Conservation (phyloP, 371 early-diverging fungal species). For the Mortierella sp. region DNA sequence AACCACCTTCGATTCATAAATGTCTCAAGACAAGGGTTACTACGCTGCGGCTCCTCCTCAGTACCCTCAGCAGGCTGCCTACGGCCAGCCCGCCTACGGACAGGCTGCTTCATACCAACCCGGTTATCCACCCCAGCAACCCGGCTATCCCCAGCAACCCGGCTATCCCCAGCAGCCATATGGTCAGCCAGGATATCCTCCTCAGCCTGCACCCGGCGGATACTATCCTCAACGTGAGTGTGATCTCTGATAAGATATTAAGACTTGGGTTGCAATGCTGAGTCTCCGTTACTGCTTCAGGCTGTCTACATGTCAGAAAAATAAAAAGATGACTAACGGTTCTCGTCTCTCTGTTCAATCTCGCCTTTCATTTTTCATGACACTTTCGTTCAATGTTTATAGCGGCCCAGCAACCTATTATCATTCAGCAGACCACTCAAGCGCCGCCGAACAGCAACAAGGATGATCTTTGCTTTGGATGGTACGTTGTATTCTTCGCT, state of each 20-base stretch:
- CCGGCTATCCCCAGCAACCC: conserved; percentile 9
- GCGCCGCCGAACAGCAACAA: conserved; percentile 15
- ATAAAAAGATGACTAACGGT: neutral
- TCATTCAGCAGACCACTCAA: conserved; percentile 26
- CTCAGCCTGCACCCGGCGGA: conserved; percentile 14
- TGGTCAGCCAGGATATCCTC: conserved; percentile 13
- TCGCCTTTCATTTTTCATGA: neutral
- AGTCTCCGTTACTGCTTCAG: no score
- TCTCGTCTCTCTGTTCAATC: neutral
- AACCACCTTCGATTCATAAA: conserved; percentile 1
- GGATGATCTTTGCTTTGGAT: conserved; percentile 48
- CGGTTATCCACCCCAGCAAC: conserved; percentile 17
- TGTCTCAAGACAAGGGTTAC: conserved; percentile 31
- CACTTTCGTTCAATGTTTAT: neutral
- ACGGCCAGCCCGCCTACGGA: conserved; percentile 44
- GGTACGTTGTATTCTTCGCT: conserved; percentile 25
- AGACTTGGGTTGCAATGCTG: no score
- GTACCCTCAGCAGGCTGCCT: conserved; percentile 36
- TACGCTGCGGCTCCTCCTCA: conserved; percentile 29
- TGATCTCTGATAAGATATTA: no score
- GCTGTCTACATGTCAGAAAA: neutral
- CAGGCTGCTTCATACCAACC: conserved; percentile 14
- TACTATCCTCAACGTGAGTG: conserved; percentile 35
- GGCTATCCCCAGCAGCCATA: conserved; percentile 12
- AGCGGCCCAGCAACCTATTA: conserved; percentile 35